phyloP scores from a whole-genome alignment of 164 flowering plant species.

The Sextonia rubra region DNA sequence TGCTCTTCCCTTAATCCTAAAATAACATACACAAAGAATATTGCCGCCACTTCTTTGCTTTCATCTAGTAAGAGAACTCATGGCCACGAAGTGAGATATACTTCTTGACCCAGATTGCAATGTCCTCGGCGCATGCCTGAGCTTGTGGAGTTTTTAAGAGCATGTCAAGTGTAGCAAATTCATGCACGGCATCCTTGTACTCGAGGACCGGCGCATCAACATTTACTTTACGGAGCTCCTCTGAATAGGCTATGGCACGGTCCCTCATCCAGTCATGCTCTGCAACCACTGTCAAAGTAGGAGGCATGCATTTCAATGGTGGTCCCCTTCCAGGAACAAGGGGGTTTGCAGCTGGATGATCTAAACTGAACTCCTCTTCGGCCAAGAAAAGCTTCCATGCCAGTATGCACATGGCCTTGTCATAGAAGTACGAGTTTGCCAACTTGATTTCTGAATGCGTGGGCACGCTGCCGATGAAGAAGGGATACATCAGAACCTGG shows the following conservation, averaged over 20 bases:
- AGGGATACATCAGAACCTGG: constrained; percentile 59
- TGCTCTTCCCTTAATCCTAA: background rate
- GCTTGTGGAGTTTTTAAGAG: constrained; percentile 54
- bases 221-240: constrained; percentile 51
- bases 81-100: constrained; percentile 48
- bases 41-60: background rate
- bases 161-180: constrained; percentile 53
- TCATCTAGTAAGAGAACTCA: constrained; percentile 47
- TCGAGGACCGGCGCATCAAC: constrained; percentile 59
- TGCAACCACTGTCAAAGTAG: constrained; percentile 51
- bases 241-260: constrained; percentile 55
- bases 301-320: constrained; percentile 49
- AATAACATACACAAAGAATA: constrained; percentile 4
- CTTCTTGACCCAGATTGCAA: constrained; percentile 60
- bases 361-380: constrained; percentile 40
- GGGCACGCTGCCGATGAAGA: constrained; percentile 53
- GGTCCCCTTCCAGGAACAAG: constrained; percentile 35
- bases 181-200: constrained; percentile 55
- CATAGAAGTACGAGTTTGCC: constrained; percentile 52
- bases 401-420: constrained; percentile 44
- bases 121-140: constrained; percentile 56
- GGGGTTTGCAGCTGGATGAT: constrained; percentile 59
- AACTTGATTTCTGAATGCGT: constrained; percentile 50
- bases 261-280: constrained; percentile 68
- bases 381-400: constrained; percentile 63